Evolutionary conservation across 1,139 yeast genomes (phyloP), one percentile per base, ranked within the genome.

Genomic region (Saccharomycopsis phalli): DNA sequence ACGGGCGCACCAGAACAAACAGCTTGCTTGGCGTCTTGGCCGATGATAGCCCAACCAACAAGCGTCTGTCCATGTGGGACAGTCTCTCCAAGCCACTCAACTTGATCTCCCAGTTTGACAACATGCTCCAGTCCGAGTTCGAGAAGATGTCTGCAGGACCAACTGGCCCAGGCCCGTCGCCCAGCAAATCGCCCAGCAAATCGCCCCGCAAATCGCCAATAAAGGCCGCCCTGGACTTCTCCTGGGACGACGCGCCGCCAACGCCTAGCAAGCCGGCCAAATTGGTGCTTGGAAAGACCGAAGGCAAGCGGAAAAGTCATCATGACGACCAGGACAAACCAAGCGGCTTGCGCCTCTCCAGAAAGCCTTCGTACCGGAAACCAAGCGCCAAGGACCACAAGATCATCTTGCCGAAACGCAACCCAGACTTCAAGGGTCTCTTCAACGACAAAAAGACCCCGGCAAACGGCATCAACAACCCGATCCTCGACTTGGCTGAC

Each of bases 71-170:
- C 6, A 30, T 44, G 35, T 44, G 45, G 23, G 49, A 50, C 22
- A 61, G 65, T 18, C 53, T 68, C 32, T 59, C 66, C 2, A 78
- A 73, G 50, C 84, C 88, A 1, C 62, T 80, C 36, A 71, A 66
- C 32, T 63, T 79, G 44, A 66, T 81, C 34, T 83, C 77, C 50
- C 86, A 77, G 47, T 70, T 81, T 52, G 91, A 81, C 55, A 72
- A 71, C 37, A 65, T 79, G 60, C 61, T 81, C 22, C 84, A 75
- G 53, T 70, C 66, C 43, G 88, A 80, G 53, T 66, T 81, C 48
- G 88, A 80, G 51, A 66, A 72, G 55, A 59, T 76, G 17, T 37
- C 45, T 5, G 34, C 13, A 10, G 42, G 42, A 13, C 10, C 20
- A 18, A 14, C 19, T 19, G 36, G 38, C 3, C 8, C 19, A 16